These are phyloP conservation scores for Aspergillus funiculosus DNA, from an alignment of 495 filamentous ascomycete species.

Conservation along the genomic window DNA sequence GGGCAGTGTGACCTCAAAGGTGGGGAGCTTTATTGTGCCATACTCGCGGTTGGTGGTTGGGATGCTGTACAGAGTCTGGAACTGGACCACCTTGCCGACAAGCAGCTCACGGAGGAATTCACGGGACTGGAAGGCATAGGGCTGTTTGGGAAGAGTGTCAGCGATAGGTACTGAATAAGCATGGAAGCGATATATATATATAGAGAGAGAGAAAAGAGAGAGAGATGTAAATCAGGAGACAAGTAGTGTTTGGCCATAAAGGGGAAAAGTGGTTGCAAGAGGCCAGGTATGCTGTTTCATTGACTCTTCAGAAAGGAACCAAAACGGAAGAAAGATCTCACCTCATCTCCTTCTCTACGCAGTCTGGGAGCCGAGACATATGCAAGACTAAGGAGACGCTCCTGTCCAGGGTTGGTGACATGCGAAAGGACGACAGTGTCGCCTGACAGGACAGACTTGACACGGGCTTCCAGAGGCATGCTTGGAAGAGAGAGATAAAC, in stretches of 20 bases:
- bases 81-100: slow-evolving; percentile 82
- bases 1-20: slow-evolving; percentile 66
- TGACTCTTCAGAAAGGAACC: background rate
- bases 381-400: slow-evolving; percentile 81
- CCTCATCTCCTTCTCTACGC: slow-evolving; percentile 84
- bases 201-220: background rate
- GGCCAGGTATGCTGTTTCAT: slow-evolving; percentile 3
- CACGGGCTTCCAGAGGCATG: slow-evolving; percentile 62
- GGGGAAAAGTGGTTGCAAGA: background rate
- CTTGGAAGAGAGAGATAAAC: slow-evolving; percentile 19
- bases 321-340: slow-evolving; percentile 29
- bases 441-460: slow-evolving; percentile 89
- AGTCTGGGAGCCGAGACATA: slow-evolving; percentile 85
- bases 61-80: slow-evolving; percentile 75
- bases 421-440: slow-evolving; percentile 81
- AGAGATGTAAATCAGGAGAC: background rate
- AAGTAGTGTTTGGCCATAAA: background rate
- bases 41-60: slow-evolving; percentile 81
- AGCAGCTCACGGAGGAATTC: slow-evolving; percentile 79
- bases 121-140: slow-evolving; percentile 85
- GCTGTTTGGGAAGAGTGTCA: slow-evolving; percentile 45
- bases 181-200: background rate
- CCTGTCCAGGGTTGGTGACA: slow-evolving; percentile 65
- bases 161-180: slow-evolving; percentile 7
- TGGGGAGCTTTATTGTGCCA: slow-evolving; percentile 64